Conservation (phyloP, 495 filamentous ascomycete species). For the Hypoxylon subgilvum region DNA sequence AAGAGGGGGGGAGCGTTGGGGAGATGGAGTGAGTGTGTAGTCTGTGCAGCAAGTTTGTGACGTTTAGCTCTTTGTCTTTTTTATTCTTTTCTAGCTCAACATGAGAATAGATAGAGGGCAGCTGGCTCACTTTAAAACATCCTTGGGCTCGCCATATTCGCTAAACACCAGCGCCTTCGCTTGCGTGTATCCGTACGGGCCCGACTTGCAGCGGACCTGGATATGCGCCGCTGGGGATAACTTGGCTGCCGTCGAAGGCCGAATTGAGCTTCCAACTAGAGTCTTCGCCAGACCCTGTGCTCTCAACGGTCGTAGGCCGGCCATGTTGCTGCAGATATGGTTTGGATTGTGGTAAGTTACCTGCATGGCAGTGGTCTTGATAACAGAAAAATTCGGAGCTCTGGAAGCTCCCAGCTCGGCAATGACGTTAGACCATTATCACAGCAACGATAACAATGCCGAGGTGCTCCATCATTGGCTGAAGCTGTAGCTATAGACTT, state of each 20-base stretch:
- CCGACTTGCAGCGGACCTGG: conserved; percentile 47
- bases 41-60: conserved; percentile 48
- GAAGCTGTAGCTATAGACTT: conserved; percentile 19
- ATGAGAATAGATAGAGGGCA: neutral
- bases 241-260: conserved; percentile 3
- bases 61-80: too few relatives aligned
- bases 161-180: conserved; percentile 88
- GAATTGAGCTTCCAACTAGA: conserved; percentile 20
- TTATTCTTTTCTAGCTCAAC: too few relatives aligned
- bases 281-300: conserved; percentile 8
- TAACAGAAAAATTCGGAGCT: conserved; percentile 25
- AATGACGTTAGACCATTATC: conserved; percentile 32
- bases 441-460: conserved; percentile 24
- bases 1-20: conserved; percentile 74
- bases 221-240: conserved; percentile 1
- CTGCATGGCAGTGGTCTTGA: neutral
- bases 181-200: conserved; percentile 93
- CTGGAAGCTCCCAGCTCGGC: conserved; percentile 33
- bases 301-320: conserved; percentile 30
- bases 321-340: conserved; percentile 18
- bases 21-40: conserved; percentile 85
- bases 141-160: conserved; percentile 81
- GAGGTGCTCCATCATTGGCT: conserved; percentile 21
- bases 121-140: conserved; percentile 70
- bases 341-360: neutral